A percentile compares a stretch with the other conserved stretches of the same genome.
Evolutionary conservation across 495 filamentous ascomycete species (phyloP).

Genomic region (Hypoxylon fragiforme): DNA sequence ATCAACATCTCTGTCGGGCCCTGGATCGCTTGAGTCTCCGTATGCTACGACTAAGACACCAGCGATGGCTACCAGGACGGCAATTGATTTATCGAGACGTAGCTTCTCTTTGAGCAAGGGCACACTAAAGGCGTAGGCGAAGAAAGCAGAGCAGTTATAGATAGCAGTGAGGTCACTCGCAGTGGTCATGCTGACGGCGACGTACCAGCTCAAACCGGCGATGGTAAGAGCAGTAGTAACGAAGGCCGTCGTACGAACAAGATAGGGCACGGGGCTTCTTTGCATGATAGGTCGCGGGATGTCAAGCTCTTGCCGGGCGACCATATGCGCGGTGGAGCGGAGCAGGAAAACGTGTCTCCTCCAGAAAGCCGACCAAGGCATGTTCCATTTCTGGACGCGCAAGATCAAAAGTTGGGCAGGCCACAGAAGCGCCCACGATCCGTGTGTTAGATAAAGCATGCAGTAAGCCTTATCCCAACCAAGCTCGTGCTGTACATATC

Average conservation of each 20-base stretch:
- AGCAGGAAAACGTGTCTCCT: constrained; percentile 73
- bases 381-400: constrained; percentile 67
- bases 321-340: constrained; percentile 83
- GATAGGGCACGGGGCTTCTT: constrained; percentile 64
- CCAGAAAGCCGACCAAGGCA: constrained; percentile 89
- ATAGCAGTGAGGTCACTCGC: constrained; percentile 93
- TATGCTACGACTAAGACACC: constrained; percentile 94
- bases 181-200: constrained; percentile 90
- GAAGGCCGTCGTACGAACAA: constrained; percentile 75
- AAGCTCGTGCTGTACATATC: constrained; percentile 86
- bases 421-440: constrained; percentile 89
- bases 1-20: constrained; percentile 48
- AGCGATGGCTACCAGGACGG: constrained; percentile 80
- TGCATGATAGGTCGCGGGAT: constrained; percentile 45
- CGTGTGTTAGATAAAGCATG: constrained; percentile 97
- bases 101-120: constrained; percentile 83
- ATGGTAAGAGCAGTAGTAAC: constrained; percentile 86
- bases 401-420: constrained; percentile 80
- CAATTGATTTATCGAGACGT: constrained; percentile 75
- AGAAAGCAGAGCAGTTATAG: constrained; percentile 99
- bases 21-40: constrained; percentile 58
- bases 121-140: constrained; percentile 94
- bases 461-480: constrained; percentile 95
- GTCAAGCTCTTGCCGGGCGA: constrained; percentile 66
- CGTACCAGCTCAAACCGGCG: constrained; percentile 92